These are phyloP conservation scores for Kluyveromyces nonfermentans DNA, from an alignment of 805 yeast species.

Conservation along the genomic window DNA sequence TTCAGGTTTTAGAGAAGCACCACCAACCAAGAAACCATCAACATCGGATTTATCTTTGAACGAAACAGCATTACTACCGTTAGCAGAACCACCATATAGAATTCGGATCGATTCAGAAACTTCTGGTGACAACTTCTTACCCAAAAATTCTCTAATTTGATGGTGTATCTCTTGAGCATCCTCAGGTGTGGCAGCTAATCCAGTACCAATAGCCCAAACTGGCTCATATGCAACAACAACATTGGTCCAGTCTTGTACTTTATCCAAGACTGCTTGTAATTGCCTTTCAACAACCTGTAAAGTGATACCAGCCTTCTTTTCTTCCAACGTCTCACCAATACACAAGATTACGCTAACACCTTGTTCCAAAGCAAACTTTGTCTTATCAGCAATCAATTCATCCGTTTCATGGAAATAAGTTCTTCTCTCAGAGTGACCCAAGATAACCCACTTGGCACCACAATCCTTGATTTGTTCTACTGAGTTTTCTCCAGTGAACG, in stretches of 20 bases:
- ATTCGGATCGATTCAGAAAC: conserved; percentile 78
- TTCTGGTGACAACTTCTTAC: conserved; percentile 63
- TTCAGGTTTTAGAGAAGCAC: conserved; percentile 98
- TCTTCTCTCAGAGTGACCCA: conserved; percentile 99
- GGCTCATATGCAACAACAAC: conserved; percentile 98
- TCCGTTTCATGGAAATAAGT: conserved; percentile 83
- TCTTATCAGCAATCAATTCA: conserved; percentile 86
- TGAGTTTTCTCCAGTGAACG: conserved; percentile 95
- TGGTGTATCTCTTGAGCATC: conserved; percentile 96
- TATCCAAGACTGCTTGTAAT: conserved; percentile 76
- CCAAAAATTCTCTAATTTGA: conserved; percentile 76
- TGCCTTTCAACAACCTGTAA: conserved; percentile 82
- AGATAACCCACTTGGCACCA: conserved; percentile 88
- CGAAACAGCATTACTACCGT: conserved; percentile 82
- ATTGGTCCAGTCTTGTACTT: conserved; percentile 80
- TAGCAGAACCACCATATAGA: conserved; percentile 97
- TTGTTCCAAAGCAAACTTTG: conserved; percentile 83
- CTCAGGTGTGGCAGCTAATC: conserved; percentile 96
- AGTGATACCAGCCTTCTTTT: conserved; percentile 84
- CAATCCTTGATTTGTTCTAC: conserved; percentile 82
- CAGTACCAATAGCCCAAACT: conserved; percentile 99
- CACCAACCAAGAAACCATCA: conserved; percentile 98
- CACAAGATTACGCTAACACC: conserved; percentile 91
- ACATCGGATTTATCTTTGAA: conserved; percentile 90
- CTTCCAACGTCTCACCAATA: conserved; percentile 95